A percentile compares a stretch with the other conserved stretches of the same genome.
Evolutionary conservation across 2,329 filamentous ascomycete species (phyloP).

Genomic region (Metarhizium robertsii): DNA sequence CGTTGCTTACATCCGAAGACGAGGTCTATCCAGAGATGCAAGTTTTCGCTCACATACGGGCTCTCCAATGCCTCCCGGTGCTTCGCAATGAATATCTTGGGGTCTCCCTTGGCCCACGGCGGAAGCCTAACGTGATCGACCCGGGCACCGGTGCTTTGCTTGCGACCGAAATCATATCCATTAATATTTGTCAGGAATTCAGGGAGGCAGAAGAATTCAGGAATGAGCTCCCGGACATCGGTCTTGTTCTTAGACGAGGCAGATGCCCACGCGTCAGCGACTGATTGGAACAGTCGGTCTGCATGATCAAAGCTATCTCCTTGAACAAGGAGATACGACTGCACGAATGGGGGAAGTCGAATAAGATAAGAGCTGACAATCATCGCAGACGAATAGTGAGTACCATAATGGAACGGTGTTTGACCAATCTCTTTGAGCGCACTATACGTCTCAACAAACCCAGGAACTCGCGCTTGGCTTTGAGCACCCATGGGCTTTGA

Average conservation of each 20-base stretch:
- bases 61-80: conserved; percentile 94
- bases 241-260: conserved; percentile 84
- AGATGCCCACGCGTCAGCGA: conserved; percentile 84
- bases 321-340: conserved; percentile 88
- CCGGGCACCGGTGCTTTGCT: conserved; percentile 68
- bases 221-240: conserved; percentile 88
- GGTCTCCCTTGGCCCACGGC: conserved; percentile 93
- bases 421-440: conserved; percentile 89
- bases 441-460: conserved; percentile 76
- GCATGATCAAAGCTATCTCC: conserved; percentile 96
- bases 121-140: conserved; percentile 87
- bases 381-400: conserved; percentile 98
- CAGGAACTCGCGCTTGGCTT: conserved; percentile 61
- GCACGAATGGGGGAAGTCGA: conserved; percentile 87
- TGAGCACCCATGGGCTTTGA: conserved; percentile 97
- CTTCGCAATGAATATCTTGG: conserved; percentile 90
- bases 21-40: conserved; percentile 94
- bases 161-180: conserved; percentile 82
- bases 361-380: conserved; percentile 96
- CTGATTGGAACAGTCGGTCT: conserved; percentile 88
- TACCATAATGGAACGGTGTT: conserved; percentile 92
- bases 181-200: conserved; percentile 95
- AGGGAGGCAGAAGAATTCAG: conserved; percentile 94
- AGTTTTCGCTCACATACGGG: conserved; percentile 77
- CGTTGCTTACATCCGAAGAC: conserved; percentile 92